Evolutionary conservation across 2,329 filamentous ascomycete species (phyloP), one percentile per base, ranked within the genome.

Genomic region (Fusarium staphyleae): DNA sequence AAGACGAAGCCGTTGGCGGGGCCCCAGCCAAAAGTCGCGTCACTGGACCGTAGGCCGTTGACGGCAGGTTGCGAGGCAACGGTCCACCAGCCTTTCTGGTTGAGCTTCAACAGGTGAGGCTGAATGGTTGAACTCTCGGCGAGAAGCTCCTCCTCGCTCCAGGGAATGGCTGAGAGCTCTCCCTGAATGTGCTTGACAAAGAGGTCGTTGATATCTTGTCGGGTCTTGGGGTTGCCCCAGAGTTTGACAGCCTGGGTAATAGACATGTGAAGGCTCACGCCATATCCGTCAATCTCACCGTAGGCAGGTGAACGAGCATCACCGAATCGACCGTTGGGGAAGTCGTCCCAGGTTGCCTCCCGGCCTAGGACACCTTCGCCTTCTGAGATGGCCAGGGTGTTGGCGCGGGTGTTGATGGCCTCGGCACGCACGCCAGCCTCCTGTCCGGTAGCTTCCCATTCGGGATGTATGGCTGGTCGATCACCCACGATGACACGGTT

Each of bases 261-360:
- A 0, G 90, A 91, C 70, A 97, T 91, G 76, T 97, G 95, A 32
- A 99, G 80, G 50, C 89, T 95, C n/a, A 96, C 92, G 10, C 95
- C 95, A 70, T 98, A 98, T n/a, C 93, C 93, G 69, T 98, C 93
- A 53, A 97, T 97, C 73, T 97, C 92, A 67, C 93, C 93, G 70
- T 96, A 98, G 0, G 93, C 93, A 1, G 92, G 92, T 3, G 92
- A 96, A 45, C 93, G 85, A 4, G 93, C 90, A 68, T 97, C 93
- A 70, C 93, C 93, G 87, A 93, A 98, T 48, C 93, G 86, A 22
- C 93, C 95, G 77, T 98, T 98, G 59, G 93, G 93, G 73, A 92
- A 99, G 70, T 99, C 95, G 68, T 99, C 95, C 95, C 95, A 99
- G 1, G 95, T 99, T 28, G 95, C 95, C 78, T 98, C 93, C 42